phyloP scores from a whole-genome alignment of 352 stramenopile species.

The Phytophthora vignae region DNA sequence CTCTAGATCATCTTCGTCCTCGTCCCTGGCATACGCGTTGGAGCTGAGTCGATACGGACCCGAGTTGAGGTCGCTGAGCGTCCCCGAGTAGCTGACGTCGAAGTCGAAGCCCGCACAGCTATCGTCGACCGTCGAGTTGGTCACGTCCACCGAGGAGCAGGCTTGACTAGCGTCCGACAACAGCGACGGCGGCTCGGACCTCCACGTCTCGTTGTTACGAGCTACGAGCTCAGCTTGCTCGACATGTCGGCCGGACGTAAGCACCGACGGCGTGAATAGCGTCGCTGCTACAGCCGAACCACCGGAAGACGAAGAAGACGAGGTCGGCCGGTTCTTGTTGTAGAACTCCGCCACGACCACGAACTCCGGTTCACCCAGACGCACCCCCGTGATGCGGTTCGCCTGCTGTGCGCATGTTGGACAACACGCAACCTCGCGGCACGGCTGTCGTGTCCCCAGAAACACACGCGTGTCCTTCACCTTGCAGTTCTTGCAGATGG shows the following conservation, averaged over 20 bases:
- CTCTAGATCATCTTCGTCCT: conserved; percentile 7
- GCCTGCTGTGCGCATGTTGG: conserved; percentile 40
- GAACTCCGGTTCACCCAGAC: conserved; percentile 32
- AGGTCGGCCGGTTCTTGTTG: conserved; percentile 10
- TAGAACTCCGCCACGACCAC: conserved; percentile 40
- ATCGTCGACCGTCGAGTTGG: conserved; percentile 29
- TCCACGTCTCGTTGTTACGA: conserved; percentile 4
- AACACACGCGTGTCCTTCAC: conserved; percentile 58
- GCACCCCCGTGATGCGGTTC: conserved; percentile 34
- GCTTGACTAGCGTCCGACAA: conserved; percentile 15
- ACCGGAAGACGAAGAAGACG: conserved; percentile 7
- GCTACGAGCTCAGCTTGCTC: conserved; percentile 1
- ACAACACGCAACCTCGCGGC: conserved; percentile 38
- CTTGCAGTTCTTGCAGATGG: conserved; percentile 56
- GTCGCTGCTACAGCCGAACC: conserved; percentile 3
- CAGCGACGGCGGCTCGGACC: conserved; percentile 10
- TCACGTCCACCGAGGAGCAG: conserved; percentile 21
- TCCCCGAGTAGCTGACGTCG: conserved; percentile 26
- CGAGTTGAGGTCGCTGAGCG: conserved; percentile 33
- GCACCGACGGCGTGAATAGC: conserved; percentile 14
- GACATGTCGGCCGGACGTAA: conserved; percentile 11
- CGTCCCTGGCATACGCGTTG: conserved; percentile 1
- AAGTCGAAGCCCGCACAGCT: conserved; percentile 33
- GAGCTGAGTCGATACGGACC: conserved; percentile 13
- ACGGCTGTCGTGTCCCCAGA: conserved; percentile 25